Conservation (phyloP, 2,329 filamentous ascomycete species). For the Aaosphaeria arxii region DNA sequence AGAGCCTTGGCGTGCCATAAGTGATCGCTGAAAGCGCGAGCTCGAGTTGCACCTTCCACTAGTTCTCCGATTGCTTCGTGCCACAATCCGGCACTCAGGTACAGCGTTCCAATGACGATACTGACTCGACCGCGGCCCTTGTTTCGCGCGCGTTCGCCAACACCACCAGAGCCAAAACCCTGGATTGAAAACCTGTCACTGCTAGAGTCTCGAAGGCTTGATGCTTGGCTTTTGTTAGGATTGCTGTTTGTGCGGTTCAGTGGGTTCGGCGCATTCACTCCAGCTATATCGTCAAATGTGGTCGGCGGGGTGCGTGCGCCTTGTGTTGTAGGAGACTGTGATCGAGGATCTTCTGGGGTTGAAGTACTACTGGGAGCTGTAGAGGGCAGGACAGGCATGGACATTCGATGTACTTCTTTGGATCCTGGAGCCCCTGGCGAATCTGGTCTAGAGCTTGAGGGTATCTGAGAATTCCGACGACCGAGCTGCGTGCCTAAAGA, state of each 20-base stretch:
- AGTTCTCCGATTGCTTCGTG: constrained; percentile 82
- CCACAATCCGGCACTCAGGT: constrained; percentile 88
- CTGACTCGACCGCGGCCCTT: constrained; percentile 77
- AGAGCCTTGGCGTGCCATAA: constrained; percentile 97
- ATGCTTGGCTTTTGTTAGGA: constrained; percentile 36
- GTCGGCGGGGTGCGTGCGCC: constrained; percentile 39
- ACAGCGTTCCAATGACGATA: constrained; percentile 79
- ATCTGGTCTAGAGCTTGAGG: constrained; percentile 21
- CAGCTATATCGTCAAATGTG: constrained; percentile 48
- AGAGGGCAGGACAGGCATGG: constrained; percentile 65
- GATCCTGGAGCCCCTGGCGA: constrained; percentile 46
- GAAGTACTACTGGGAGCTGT: constrained; percentile 13
- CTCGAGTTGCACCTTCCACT: constrained; percentile 72
- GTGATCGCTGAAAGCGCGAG: constrained; percentile 80
- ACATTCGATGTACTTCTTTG: constrained; percentile 69
- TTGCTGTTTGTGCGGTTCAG: constrained; percentile 38
- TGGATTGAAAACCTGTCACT: constrained; percentile 60
- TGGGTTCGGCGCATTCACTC: constrained; percentile 34
- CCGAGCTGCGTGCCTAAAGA: constrained; percentile 15
- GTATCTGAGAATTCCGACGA: constrained; percentile 31
- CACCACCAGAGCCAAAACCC: constrained; percentile 63
- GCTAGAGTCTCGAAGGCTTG: constrained; percentile 59
- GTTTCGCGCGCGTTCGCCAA: constrained; percentile 73
- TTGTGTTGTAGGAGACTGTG: constrained; percentile 23
- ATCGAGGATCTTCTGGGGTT: constrained; percentile 22